These are phyloP conservation scores for Tilletia walkeri DNA, from an alignment of 1,284 basidiomycete genomes.

Conservation along the genomic window DNA sequence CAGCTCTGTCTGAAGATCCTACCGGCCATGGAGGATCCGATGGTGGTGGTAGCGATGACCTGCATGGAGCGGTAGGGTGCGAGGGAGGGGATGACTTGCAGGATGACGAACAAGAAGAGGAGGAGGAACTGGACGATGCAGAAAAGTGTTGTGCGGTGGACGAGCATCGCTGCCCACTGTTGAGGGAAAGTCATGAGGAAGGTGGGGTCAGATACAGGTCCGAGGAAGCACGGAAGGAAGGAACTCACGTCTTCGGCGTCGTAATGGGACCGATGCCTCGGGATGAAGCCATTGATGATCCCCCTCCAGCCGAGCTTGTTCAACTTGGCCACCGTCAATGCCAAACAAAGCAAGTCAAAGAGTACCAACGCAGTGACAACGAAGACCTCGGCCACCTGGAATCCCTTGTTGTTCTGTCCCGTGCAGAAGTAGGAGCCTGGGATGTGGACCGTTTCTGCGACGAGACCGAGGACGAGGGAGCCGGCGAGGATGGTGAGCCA, in stretches of 20 bases:
- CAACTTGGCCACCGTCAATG: constrained; percentile 40
- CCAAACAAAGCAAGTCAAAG: constrained; percentile 38
- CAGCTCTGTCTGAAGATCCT: constrained; percentile 43
- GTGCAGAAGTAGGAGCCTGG: constrained; percentile 37
- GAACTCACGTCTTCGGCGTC: constrained; percentile 40
- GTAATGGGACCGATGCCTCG: constrained; percentile 26
- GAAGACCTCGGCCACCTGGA: constrained; percentile 26
- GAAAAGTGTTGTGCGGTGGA: constrained; percentile 43
- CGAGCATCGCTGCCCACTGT: constrained; percentile 31
- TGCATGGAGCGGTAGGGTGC: constrained; percentile 40
- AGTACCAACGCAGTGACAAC: constrained; percentile 32
- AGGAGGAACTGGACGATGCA: constrained; percentile 40
- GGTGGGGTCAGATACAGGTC: not conserved
- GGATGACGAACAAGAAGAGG: constrained; percentile 33
- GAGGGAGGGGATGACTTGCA: constrained; percentile 31
- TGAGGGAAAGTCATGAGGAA: not conserved
- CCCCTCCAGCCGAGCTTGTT: constrained; percentile 42
- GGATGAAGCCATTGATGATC: constrained; percentile 31
- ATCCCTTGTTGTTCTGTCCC: constrained; percentile 33
- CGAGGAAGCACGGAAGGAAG: not conserved
- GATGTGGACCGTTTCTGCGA: constrained; percentile 28
- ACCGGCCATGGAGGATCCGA: constrained; percentile 41
- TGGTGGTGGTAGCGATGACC: constrained; percentile 39
- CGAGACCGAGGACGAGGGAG: constrained; percentile 32
- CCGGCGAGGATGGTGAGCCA: constrained; percentile 36